Evolutionary conservation across 805 yeast species (phyloP).

Genomic region (Tetrapisispora nanseiensis): DNA sequence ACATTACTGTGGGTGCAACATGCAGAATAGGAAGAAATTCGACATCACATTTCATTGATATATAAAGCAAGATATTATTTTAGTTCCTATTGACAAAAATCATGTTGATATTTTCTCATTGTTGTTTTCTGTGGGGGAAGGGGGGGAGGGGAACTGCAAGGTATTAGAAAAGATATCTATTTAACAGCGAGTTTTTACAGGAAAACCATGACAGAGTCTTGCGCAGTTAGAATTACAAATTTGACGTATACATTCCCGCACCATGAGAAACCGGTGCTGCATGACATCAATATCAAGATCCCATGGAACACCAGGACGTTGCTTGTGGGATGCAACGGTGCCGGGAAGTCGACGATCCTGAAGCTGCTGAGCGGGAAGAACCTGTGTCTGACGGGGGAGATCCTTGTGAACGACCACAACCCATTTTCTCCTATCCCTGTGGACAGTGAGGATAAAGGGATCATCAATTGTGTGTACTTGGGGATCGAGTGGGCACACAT

Average conservation of each 20-base stretch:
- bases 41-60: no score
- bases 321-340: slow-evolving; percentile 90
- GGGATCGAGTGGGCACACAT: slow-evolving; percentile 98
- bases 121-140: no score
- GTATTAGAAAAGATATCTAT: no score
- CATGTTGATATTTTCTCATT: no score
- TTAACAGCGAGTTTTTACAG: no score
- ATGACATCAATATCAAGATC: slow-evolving; percentile 49
- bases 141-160: no score
- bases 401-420: slow-evolving; percentile 70
- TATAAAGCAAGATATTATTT: no score
- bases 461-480: slow-evolving; percentile 53
- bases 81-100: no score
- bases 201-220: neutral
- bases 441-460: slow-evolving; percentile 35
- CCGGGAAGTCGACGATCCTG: slow-evolving; percentile 87
- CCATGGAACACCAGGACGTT: slow-evolving; percentile 68
- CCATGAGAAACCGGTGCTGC: slow-evolving; percentile 53
- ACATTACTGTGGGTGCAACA: no score
- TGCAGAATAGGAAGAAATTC: no score
- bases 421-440: slow-evolving; percentile 60
- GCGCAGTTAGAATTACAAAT: slow-evolving; percentile 51
- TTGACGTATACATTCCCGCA: slow-evolving; percentile 62
- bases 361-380: slow-evolving; percentile 87
- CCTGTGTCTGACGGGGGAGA: slow-evolving; percentile 60